Conservation (phyloP, 75 land plant genomes). For the Picea sitchensis region DNA sequence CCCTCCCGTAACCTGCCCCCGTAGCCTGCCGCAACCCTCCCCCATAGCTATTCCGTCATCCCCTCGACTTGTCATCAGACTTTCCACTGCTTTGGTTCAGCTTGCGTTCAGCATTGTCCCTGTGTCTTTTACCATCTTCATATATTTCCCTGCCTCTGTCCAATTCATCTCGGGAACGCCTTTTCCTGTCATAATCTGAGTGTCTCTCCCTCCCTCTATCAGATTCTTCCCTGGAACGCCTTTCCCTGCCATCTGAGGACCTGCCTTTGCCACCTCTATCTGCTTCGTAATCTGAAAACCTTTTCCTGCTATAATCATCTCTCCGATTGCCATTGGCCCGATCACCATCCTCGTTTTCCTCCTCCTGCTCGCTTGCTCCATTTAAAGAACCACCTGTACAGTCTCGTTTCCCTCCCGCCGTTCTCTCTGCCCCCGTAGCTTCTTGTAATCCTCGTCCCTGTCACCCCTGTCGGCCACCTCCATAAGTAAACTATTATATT, state of each 20-base stretch:
- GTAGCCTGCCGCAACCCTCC: too few relatives aligned
- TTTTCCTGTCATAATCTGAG: background rate
- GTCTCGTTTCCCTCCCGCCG: too few relatives aligned
- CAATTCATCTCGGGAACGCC: background rate
- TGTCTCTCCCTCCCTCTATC: background rate
- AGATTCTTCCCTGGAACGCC: background rate
- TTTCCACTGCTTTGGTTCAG: background rate
- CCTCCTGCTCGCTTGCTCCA: too few relatives aligned
- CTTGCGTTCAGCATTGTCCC: background rate
- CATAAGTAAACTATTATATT: too few relatives aligned
- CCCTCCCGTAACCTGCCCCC: too few relatives aligned
- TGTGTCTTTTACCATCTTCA: background rate
- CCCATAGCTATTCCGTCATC: too few relatives aligned
- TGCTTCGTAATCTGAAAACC: background rate
- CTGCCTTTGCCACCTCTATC: background rate
- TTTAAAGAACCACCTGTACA: background rate
- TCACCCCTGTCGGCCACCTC: too few relatives aligned
- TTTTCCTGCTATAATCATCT: conserved; percentile 2
- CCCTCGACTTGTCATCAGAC: background rate
- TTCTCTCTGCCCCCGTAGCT: too few relatives aligned
- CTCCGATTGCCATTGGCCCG: background rate
- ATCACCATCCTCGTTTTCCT: background rate
- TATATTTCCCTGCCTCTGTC: background rate
- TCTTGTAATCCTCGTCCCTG: too few relatives aligned
- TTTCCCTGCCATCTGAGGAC: background rate